A percentile compares a stretch with the other conserved stretches of the same genome.
phyloP scores from a whole-genome alignment of 1,284 basidiomycete genomes.

The Takashimella tepidaria region DNA sequence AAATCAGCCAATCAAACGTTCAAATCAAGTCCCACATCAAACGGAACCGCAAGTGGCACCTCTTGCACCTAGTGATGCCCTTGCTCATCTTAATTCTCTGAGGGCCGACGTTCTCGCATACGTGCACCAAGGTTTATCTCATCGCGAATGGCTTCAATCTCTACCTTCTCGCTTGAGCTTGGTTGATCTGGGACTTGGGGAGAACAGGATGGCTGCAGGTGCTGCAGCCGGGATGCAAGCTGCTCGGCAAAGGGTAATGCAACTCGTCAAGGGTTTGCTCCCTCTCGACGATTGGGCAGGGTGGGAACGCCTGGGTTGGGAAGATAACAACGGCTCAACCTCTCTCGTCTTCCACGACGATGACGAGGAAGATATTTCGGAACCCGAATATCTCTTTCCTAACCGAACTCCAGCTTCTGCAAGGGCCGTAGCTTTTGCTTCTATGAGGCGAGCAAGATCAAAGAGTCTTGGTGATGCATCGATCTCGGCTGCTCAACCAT shows the following conservation, averaged over 20 bases:
- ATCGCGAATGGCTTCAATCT: constrained; percentile 32
- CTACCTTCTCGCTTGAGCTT: constrained; percentile 31
- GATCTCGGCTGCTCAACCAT: too few species aligned
- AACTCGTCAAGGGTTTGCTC: constrained; percentile 37
- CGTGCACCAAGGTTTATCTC: constrained; percentile 19
- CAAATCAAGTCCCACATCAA: neutral
- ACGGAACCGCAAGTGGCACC: neutral
- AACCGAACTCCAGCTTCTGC: constrained; percentile 47
- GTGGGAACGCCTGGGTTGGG: constrained; percentile 48
- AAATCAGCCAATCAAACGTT: too few species aligned
- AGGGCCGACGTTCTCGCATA: constrained; percentile 42
- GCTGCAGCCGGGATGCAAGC: constrained; percentile 22
- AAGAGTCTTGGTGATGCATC: constrained; percentile 19
- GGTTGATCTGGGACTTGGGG: constrained; percentile 26
- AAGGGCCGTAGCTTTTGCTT: constrained; percentile 21
- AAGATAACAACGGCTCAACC: constrained; percentile 29
- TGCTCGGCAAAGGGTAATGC: constrained; percentile 35
- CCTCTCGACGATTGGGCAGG: constrained; percentile 48
- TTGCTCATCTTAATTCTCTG: constrained; percentile 35
- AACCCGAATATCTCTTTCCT: constrained; percentile 50
- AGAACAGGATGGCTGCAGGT: constrained; percentile 1
- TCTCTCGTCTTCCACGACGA: constrained; percentile 3
- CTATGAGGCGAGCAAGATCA: constrained; percentile 28
- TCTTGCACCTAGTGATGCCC: neutral
- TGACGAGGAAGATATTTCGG: constrained; percentile 32